Conservation (phyloP, 169 alveolate species). For the Hepatocystis sp. region DNA sequence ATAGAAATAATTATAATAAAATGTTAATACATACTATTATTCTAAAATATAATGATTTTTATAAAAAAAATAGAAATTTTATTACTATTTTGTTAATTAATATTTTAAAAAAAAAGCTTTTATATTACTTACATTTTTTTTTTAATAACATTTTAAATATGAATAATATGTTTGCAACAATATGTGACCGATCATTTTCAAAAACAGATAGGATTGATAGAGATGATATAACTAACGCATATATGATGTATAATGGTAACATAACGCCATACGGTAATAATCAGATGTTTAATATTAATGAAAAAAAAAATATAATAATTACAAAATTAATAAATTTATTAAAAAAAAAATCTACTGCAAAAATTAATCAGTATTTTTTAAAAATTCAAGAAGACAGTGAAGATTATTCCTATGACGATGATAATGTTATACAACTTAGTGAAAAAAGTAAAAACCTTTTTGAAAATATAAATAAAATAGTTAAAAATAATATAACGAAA, state of each 20-base stretch:
- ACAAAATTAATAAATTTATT: slow-evolving; percentile 15
- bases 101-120: slow-evolving; percentile 34
- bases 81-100: slow-evolving; percentile 16
- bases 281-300: not conserved
- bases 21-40: slow-evolving; percentile 29
- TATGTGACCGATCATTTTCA: not conserved
- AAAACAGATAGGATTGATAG: not conserved
- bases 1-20: slow-evolving; percentile 11
- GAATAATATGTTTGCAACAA: not conserved
- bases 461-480: too few relatives aligned
- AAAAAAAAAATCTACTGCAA: slow-evolving; percentile 4
- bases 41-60: slow-evolving; percentile 8
- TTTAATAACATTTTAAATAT: slow-evolving; percentile 10
- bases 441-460: too few relatives aligned
- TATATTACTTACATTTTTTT: slow-evolving; percentile 8
- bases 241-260: not conserved
- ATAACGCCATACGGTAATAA: not conserved
- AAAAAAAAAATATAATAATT: not conserved
- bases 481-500: too few relatives aligned
- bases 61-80: slow-evolving; percentile 26
- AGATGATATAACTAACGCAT: too few relatives aligned
- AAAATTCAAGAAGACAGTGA: not conserved
- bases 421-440: too few relatives aligned
- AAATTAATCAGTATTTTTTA: slow-evolving; percentile 1
- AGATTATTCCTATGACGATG: not conserved